Evolutionary conservation across 1,284 basidiomycete genomes (phyloP), one percentile per base, ranked within the genome.

Genomic region (Mycosarcoma maydis): DNA sequence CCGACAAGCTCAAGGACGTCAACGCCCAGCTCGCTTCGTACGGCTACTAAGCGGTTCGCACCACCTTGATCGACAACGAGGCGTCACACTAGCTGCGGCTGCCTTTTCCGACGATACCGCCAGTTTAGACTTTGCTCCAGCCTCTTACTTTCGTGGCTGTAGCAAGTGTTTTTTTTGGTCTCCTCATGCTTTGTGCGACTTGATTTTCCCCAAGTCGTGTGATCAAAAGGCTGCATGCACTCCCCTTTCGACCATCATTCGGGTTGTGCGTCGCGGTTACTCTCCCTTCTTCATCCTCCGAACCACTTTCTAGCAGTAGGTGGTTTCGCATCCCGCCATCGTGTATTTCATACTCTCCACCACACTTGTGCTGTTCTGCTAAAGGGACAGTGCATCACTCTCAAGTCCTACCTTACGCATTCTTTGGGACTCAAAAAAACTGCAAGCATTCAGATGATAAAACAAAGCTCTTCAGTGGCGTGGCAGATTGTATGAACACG

Each of bases 1-100:
- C 67, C 48, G 59, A 56, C 71, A 62, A 76, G 72, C 62, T 78
- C 49, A 70, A 67, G 65, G 70, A 74, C 49, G 68, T 75, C 75
- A 73, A 78, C 75, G 32, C 64, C 66, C 47, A 76, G 71, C 74
- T 78, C 42, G 65, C 70, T 48, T 59, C 58, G 36, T 73, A 67
- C 68, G 76, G 76, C 42, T 69, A 76, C 74, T 78, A 75, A 73
- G 49, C 60, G 52, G 23, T 26, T 58, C 19, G 36, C 36, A 20
- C 17, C 44, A 27, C 23, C 32, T 9, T 17, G 22, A 44, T n/a
- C 49, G 17, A 48, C 27, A 26, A 23, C 44, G 40, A 39, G 41
- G 45, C 44, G 27, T 19, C 30, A 20, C 37, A 13, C 41, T 46
- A 41, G 33, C 19, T 27, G 30, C 20, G 22, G 27, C 27, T 32